Evolutionary conservation across 176 grass and related monocot species (phyloP).

Genomic region (Aegilops umbellulata): DNA sequence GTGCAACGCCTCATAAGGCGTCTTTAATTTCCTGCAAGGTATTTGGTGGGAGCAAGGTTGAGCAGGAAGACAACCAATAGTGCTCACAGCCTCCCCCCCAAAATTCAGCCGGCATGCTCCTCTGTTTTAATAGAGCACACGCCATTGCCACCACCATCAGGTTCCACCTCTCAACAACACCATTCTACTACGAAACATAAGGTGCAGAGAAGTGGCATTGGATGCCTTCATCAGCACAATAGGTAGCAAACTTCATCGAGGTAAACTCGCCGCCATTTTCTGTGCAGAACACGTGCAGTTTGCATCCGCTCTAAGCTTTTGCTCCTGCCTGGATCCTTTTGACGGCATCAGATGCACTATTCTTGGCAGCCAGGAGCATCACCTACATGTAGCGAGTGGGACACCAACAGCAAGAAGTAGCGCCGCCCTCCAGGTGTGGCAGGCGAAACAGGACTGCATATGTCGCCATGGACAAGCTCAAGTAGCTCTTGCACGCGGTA

Average conservation of each 20-base stretch:
- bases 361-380: background rate
- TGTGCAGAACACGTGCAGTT: background rate
- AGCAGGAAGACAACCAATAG: background rate
- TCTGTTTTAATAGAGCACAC: background rate
- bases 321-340: background rate
- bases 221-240: background rate
- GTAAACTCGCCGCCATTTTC: background rate
- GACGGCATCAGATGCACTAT: background rate
- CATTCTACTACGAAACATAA: background rate
- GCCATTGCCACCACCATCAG: background rate
- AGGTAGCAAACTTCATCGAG: background rate
- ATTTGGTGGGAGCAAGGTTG: background rate
- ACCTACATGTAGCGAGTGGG: background rate
- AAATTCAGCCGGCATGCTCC: background rate
- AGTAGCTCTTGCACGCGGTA: background rate
- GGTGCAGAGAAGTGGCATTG: background rate
- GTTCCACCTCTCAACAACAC: background rate
- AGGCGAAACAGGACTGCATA: background rate
- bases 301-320: background rate
- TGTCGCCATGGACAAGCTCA: background rate
- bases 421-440: background rate
- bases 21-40: background rate
- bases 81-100: background rate
- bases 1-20: background rate
- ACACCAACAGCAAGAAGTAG: background rate